Conservation (phyloP, 805 yeast genomes). For the Isabelozyma pseudorhagii region DNA sequence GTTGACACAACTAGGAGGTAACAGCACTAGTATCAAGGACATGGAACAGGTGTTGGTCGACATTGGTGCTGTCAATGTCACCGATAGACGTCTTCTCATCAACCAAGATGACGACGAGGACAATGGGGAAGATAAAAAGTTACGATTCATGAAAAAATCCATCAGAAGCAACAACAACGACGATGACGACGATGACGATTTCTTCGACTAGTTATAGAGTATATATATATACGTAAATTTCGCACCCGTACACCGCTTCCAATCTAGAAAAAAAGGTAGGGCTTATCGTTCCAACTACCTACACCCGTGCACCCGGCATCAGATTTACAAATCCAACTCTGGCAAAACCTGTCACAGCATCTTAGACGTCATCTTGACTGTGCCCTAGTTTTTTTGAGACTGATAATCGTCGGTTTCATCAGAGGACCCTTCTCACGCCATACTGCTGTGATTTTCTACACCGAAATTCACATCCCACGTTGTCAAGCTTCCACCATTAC, state of each 20-base stretch:
- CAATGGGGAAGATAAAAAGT: constrained; percentile 48
- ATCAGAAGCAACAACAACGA: constrained; percentile 39
- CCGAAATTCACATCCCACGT: too few species aligned
- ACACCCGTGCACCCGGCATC: background rate
- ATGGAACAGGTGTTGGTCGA: constrained; percentile 70
- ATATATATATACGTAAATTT: background rate
- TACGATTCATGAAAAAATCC: constrained; percentile 57
- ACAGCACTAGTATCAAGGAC: constrained; percentile 64
- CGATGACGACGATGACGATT: constrained; percentile 32
- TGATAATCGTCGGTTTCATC: too few species aligned
- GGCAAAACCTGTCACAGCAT: background rate
- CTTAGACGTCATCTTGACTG: background rate
- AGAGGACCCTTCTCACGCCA: too few species aligned
- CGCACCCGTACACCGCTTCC: background rate
- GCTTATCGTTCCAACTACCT: background rate
- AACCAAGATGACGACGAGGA: constrained; percentile 56
- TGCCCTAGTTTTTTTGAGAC: too few species aligned
- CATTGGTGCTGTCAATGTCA: constrained; percentile 59
- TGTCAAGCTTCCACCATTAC: too few species aligned
- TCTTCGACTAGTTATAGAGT: constrained; percentile 17
- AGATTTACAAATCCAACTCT: background rate
- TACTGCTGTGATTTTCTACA: too few species aligned
- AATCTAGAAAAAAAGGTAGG: too few species aligned
- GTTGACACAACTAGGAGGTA: constrained; percentile 79
- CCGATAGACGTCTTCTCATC: constrained; percentile 63